Base-by-base conservation (phyloP, 1,284 basidiomycete species). In the Tilletia caries region DNA sequence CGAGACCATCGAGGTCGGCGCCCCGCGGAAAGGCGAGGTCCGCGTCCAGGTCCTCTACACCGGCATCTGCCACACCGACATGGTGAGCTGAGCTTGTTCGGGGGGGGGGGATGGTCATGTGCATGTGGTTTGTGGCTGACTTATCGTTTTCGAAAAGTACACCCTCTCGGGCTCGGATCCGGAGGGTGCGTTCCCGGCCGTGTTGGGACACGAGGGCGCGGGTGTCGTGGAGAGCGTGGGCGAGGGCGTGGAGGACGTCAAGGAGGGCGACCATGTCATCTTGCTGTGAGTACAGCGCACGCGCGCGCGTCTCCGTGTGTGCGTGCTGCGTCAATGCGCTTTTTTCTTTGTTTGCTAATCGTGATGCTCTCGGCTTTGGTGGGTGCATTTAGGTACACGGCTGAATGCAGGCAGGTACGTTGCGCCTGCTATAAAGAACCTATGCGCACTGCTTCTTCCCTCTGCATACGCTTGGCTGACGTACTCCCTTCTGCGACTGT, bases 91-190 rank as follows among this genome's bases (percentile, higher is more conserved):
- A n/a, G n/a, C n/a, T n/a, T n/a, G n/a, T n/a, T 20, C 10, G n/a
- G n/a, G n/a, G n/a, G n/a, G n/a, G n/a, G n/a, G n/a, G n/a, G n/a
- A n/a, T n/a, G n/a, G n/a, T n/a, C n/a, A n/a, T n/a, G n/a, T n/a
- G n/a, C n/a, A n/a, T n/a, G n/a, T n/a, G n/a, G n/a, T n/a, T n/a
- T n/a, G n/a, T n/a, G n/a, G n/a, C n/a, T n/a, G n/a, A n/a, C n/a
- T n/a, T n/a, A n/a, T n/a, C n/a, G n/a, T n/a, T n/a, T n/a, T n/a
- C n/a, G n/a, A n/a, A n/a, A 92, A 93, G 83, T 97, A 95, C 87
- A 95, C 94, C 70, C 91, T 95, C 82, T 95, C 93, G 80, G 95
- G 96, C 72, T 91, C 92, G 84, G 95, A 98, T 84, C 90, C 95
- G 48, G 95, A 98, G 89, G 96, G 96, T 70, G 86, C 90, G 50